Evolutionary conservation across 1,284 basidiomycete genomes (phyloP).

Genomic region (Cystobasidium sp.): DNA sequence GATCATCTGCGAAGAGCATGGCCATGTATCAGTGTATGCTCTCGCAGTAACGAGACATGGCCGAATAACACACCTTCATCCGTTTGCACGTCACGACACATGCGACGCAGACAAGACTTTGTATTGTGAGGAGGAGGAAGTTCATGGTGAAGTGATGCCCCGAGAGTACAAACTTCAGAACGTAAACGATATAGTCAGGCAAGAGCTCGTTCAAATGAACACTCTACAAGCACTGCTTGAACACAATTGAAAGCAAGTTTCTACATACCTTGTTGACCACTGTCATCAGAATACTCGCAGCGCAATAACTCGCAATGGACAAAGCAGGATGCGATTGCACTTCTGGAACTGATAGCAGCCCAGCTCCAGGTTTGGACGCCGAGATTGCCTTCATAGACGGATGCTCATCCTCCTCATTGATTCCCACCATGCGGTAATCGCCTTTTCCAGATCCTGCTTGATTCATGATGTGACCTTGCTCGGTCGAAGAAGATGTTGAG

Average conservation of each 20-base stretch:
- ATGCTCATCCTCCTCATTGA: slow-evolving; percentile 28
- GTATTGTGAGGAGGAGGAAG: slow-evolving; percentile 89
- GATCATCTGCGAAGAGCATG: slow-evolving; percentile 63
- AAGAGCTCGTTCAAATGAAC: background rate
- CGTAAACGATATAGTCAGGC: background rate
- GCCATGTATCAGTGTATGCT: background rate
- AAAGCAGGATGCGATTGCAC: slow-evolving; percentile 40
- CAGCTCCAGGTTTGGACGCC: slow-evolving; percentile 13
- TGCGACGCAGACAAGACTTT: slow-evolving; percentile 79
- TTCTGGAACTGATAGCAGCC: slow-evolving; percentile 30
- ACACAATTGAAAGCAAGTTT: background rate
- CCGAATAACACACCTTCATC: slow-evolving; percentile 60
- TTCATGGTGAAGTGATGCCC: slow-evolving; percentile 95
- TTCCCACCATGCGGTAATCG: slow-evolving; percentile 31
- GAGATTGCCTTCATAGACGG: slow-evolving; percentile 13
- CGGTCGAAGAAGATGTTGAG: background rate
- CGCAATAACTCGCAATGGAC: slow-evolving; percentile 65
- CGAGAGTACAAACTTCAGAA: slow-evolving; percentile 84
- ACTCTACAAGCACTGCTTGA: too few relatives aligned
- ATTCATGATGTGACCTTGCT: slow-evolving; percentile 16
- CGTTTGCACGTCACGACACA: slow-evolving; percentile 78
- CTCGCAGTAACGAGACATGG: slow-evolving; percentile 41
- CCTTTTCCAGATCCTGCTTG: slow-evolving; percentile 18
- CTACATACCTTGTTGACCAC: slow-evolving; percentile 86
- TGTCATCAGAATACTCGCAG: slow-evolving; percentile 96